Conservation (phyloP, 352 stramenopile species). For the Pythium rishiriense region DNA sequence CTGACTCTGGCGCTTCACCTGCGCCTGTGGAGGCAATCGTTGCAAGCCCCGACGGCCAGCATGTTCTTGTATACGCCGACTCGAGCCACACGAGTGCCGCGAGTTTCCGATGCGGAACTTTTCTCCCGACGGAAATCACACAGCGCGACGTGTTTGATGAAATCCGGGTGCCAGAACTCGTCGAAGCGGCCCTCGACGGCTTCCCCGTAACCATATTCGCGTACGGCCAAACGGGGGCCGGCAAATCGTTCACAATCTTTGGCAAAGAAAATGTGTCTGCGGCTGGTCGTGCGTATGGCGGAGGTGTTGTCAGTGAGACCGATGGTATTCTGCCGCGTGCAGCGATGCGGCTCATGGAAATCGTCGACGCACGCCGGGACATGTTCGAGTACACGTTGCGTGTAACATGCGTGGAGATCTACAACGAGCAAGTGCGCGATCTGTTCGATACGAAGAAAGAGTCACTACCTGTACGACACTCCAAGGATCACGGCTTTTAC, state of each 20-base stretch:
- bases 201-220: constrained; percentile 77
- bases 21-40: constrained; percentile 31
- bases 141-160: constrained; percentile 63
- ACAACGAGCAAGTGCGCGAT: constrained; percentile 72
- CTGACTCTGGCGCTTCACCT: neutral
- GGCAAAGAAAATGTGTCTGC: constrained; percentile 44
- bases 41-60: constrained; percentile 37
- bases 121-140: constrained; percentile 34
- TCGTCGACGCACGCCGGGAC: constrained; percentile 37
- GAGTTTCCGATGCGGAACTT: constrained; percentile 68
- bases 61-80: constrained; percentile 51
- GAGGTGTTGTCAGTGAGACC: constrained; percentile 1
- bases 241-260: constrained; percentile 81
- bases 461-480: constrained; percentile 53
- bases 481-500: constrained; percentile 66
- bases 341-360: constrained; percentile 49
- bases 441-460: constrained; percentile 66
- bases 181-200: constrained; percentile 54
- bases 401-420: constrained; percentile 77
- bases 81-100: constrained; percentile 34
- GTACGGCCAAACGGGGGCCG: constrained; percentile 71
- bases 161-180: constrained; percentile 42
- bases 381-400: constrained; percentile 60
- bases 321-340: constrained; percentile 60
- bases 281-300: constrained; percentile 4